Evolutionary conservation across 1,284 basidiomycete species (phyloP), one percentile per base, ranked within the genome.

Genomic region (Schizophyllum amplum): DNA sequence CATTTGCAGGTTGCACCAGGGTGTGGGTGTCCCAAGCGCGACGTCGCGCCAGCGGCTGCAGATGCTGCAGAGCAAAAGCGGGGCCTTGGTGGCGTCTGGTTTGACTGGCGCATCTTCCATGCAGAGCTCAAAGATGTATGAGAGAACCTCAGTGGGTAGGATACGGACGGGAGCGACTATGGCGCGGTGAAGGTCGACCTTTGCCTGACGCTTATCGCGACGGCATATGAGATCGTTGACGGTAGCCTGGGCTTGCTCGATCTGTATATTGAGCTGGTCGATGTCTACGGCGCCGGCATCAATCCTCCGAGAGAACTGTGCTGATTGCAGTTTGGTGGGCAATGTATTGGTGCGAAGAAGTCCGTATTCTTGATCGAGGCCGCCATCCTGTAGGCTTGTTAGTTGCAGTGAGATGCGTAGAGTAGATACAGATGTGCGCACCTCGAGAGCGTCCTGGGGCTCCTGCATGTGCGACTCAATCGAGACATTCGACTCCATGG

Each of bases 11-110:
- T 42, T 42, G 7, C 53, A 57, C 55, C 58, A 60, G 52, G 59
- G 59, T 47, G 54, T 57, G 50, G 59, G 55, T 4, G 60, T 57
- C 3, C 24, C 55, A 4, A 54, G 57, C 4, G 51, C 57, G 24
- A 51, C 55, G 24, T 48, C 15, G 3, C 54, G 60, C 33, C 52
- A 60, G 25, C 26, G 52, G n/a, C 33, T 47, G 46, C 49, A 58
- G 11, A 60, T 52, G 21, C 52, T 26, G 23, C 51, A 52, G 17
- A 60, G 48, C 5, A 53, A 13, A n/a, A 57, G 52, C 1, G 59
- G 57, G 5, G 56, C 42, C 11, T 47, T 26, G 17, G 23, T 52
- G 42, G 24, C 26, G 13, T 50, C 33, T 17, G 55, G 57, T 4
- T 27, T 23, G 4, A 27, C 23, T 11, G 33, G 33, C 17, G 33